Conservation (phyloP, 768 basidiomycete genomes). For the Tricholoma hemisulphureum region DNA sequence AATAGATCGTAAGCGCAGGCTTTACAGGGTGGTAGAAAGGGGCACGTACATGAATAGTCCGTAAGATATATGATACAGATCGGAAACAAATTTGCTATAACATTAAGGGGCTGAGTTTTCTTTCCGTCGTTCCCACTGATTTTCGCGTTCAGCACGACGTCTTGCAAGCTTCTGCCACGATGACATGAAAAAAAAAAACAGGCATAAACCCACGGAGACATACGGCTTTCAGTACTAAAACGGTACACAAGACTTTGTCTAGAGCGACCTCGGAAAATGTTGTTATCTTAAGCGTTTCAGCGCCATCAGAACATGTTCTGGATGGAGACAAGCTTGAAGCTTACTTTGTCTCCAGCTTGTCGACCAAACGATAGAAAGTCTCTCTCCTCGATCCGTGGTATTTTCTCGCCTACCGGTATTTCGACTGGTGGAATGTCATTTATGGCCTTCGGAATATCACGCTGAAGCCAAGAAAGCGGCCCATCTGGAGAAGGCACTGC, state of each 20-base stretch:
- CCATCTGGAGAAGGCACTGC: conserved; percentile 11
- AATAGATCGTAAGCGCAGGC: not conserved
- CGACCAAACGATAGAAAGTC: conserved; percentile 43
- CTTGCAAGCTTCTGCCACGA: conserved; percentile 48
- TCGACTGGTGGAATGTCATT: conserved; percentile 12
- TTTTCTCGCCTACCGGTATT: not conserved
- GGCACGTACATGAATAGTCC: not conserved
- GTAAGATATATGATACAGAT: not conserved
- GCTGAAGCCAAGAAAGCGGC: conserved; percentile 13
- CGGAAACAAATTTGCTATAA: not conserved
- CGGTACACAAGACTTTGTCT: conserved; percentile 55
- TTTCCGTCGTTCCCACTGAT: conserved; percentile 26
- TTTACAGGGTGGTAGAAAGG: not conserved
- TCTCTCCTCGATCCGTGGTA: conserved; percentile 32
- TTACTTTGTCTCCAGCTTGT: conserved; percentile 51
- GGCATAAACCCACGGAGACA: conserved; percentile 31
- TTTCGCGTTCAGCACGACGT: conserved; percentile 51
- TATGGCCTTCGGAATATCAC: conserved; percentile 27
- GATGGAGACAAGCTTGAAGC: conserved; percentile 12
- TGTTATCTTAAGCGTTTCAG: conserved; percentile 42
- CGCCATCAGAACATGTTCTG: not conserved
- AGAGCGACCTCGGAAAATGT: conserved; percentile 69
- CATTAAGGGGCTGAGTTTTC: conserved; percentile 32
- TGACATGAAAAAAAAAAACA: conserved; percentile 18
- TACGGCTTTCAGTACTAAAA: conserved; percentile 61